Conservation (phyloP, 495 filamentous ascomycete species). For the Apiosordaria backusii region DNA sequence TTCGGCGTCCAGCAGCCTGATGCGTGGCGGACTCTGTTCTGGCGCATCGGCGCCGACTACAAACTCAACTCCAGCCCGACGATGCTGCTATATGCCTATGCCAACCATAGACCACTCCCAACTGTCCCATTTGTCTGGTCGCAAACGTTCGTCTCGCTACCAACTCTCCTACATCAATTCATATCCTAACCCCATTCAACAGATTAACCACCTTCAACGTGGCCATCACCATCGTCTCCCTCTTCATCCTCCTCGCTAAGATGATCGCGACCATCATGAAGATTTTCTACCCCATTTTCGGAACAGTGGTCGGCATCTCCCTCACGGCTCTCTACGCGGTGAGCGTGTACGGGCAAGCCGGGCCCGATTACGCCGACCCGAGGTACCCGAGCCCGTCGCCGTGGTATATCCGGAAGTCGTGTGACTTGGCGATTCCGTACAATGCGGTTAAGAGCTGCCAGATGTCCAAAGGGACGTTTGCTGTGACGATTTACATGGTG, state of each 20-base stretch:
- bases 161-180: constrained; percentile 16
- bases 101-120: constrained; percentile 66
- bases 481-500: constrained; percentile 66
- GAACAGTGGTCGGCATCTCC: constrained; percentile 53
- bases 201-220: constrained; percentile 81
- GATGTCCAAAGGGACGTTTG: constrained; percentile 74
- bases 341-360: constrained; percentile 69
- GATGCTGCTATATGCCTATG: constrained; percentile 67
- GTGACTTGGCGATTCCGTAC: constrained; percentile 56
- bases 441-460: constrained; percentile 63
- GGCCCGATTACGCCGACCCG: constrained; percentile 75
- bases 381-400: constrained; percentile 61
- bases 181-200: constrained; percentile 13
- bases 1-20: constrained; percentile 80
- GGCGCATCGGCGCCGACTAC: constrained; percentile 74
- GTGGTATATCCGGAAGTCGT: constrained; percentile 83
- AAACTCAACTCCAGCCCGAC: constrained; percentile 80
- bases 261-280: constrained; percentile 66
- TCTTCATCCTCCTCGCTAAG: constrained; percentile 65
- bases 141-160: constrained; percentile 57
- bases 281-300: constrained; percentile 67
- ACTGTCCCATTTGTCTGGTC: constrained; percentile 77
- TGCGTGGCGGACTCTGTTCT: constrained; percentile 72
- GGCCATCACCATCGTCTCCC: constrained; percentile 71
- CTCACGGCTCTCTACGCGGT: constrained; percentile 63